Evolutionary conservation across 148 eudicot genomes (phyloP), one percentile per base, ranked within the genome.

Genomic region (Suaeda aralocaspica): DNA sequence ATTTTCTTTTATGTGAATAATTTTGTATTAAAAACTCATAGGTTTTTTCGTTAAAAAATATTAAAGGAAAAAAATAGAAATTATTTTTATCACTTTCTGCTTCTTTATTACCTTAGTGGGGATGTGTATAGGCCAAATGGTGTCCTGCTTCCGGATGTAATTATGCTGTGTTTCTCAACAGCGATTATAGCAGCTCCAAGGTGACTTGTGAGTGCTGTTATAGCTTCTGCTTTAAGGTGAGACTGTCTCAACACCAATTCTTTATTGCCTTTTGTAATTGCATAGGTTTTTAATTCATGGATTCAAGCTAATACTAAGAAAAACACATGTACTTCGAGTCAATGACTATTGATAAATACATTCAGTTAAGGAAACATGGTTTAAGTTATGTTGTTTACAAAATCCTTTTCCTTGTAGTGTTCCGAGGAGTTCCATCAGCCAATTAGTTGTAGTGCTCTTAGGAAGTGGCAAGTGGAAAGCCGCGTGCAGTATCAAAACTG

Each of bases 201-300:
- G 63, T 70, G 13, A 71, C 61, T 36, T 76, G 79, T 64, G 48
- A 57, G 13, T 76, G 79, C 31, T 6, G 11, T 1, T 2, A 56
- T 21, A 57, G 42, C 67, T 76, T 64, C 26, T 76, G 79, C 59
- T 76, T 63, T 57, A 58, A 8, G 74, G 79, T 76, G 57, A 64
- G 71, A 64, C 11, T 76, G 28, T 53, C 3, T 39, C 5, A 14
- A 28, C 3, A 13, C 1, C 18, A 46, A 46, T 26, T 28, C 19
- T 57, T 57, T n/a, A 28, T 4, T 3, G 34, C 5, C 1, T 65
- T 25, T 16, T 39, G 66, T n/a, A 21, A 19, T n/a, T 16, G 44
- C 21, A 7, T 31, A 62, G 59, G 13, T 46, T 14, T 3, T 15
- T 13, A 46, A 46, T 0, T 3, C 50, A 46, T 3, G n/a, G n/a